Conservation (phyloP, 768 basidiomycete genomes). For the Suillus hirtellus region DNA sequence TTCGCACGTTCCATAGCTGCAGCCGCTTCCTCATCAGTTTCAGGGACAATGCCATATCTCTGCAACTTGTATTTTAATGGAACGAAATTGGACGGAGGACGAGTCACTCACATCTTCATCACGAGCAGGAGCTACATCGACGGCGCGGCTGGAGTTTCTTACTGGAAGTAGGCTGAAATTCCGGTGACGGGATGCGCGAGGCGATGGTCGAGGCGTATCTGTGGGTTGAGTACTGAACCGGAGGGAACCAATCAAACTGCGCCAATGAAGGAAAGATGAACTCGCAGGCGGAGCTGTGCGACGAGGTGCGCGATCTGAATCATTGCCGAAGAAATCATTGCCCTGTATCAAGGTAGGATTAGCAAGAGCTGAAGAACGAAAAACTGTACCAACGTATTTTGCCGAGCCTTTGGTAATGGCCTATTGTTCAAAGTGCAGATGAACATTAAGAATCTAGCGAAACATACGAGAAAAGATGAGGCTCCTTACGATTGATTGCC, state of each 20-base stretch:
- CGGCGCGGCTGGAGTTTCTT: neutral
- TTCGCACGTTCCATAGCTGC: neutral
- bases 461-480: neutral
- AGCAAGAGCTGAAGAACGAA: neutral
- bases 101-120: neutral
- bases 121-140: neutral
- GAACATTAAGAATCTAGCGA: no score
- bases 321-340: neutral
- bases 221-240: neutral
- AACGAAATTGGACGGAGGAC: accelerated
- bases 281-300: neutral
- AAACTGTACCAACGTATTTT: neutral
- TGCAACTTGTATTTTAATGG: neutral
- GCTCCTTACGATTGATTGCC: neutral
- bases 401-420: neutral
- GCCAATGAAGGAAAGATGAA: neutral
- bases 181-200: neutral
- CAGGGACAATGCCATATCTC: neutral
- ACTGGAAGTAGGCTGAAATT: neutral
- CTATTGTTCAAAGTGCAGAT: neutral
- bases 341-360: neutral
- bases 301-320: neutral
- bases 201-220: neutral
- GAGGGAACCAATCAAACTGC: neutral
- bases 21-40: neutral